Conservation (phyloP, 2,329 filamentous ascomycete genomes). For the Corynespora cassiicola region DNA sequence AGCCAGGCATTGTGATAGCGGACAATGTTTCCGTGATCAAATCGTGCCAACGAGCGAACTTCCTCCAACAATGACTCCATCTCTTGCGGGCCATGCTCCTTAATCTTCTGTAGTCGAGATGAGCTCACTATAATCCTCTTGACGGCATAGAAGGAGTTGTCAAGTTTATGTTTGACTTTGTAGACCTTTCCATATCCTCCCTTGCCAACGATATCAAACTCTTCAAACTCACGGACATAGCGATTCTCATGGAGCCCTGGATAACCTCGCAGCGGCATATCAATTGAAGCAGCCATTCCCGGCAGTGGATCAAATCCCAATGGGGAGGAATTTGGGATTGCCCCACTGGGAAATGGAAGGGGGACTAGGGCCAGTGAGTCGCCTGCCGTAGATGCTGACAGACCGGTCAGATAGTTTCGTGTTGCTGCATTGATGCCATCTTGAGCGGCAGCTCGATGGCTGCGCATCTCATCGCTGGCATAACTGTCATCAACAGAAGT, state of each 20-base stretch:
- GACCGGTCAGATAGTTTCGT: constrained; percentile 28
- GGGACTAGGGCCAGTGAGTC: constrained; percentile 31
- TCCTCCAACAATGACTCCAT: constrained; percentile 65
- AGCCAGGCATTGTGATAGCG: constrained; percentile 72
- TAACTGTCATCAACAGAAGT: constrained; percentile 46
- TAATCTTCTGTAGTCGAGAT: constrained; percentile 59
- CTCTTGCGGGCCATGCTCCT: constrained; percentile 58
- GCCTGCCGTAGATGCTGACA: constrained; percentile 24
- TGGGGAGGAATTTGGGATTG: constrained; percentile 17
- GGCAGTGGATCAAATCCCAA: constrained; percentile 19
- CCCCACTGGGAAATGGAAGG: constrained; percentile 8
- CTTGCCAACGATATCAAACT: constrained; percentile 63
- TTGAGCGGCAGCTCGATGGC: constrained; percentile 39
- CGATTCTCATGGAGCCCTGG: constrained; percentile 39
- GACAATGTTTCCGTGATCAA: constrained; percentile 72
- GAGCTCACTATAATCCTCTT: constrained; percentile 69
- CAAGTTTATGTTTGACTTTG: constrained; percentile 66
- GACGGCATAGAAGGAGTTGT: constrained; percentile 68
- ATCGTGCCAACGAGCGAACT: constrained; percentile 65
- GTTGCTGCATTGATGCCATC: constrained; percentile 46
- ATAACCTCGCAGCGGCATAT: constrained; percentile 30
- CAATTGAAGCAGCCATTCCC: constrained; percentile 1
- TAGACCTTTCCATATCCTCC: constrained; percentile 72
- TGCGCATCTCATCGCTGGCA: constrained; percentile 46
- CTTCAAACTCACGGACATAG: constrained; percentile 40